Evolutionary conservation across 805 yeast species (phyloP).

Genomic region (Candida endomychidarum): DNA sequence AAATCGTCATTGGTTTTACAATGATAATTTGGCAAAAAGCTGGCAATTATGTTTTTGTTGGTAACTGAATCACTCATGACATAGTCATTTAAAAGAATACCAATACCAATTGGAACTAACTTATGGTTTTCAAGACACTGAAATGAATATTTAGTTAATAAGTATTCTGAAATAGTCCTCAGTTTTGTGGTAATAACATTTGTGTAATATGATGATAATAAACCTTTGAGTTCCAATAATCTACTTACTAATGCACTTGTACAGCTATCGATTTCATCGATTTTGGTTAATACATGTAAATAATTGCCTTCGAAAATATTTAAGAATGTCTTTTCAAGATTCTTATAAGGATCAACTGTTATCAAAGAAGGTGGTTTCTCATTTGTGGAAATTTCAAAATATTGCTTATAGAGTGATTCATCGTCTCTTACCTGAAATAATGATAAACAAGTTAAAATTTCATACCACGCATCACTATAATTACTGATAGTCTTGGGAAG

Average conservation of each 20-base stretch:
- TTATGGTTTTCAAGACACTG: constrained; percentile 52
- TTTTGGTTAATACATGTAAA: constrained; percentile 54
- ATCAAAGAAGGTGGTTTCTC: constrained; percentile 32
- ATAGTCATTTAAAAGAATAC: constrained; percentile 47
- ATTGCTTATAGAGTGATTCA: constrained; percentile 29
- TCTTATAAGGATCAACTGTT: constrained; percentile 25
- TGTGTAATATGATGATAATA: constrained; percentile 42
- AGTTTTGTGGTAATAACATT: constrained; percentile 11
- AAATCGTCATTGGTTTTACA: constrained; percentile 70
- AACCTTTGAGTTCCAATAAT: constrained; percentile 63
- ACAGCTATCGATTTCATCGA: constrained; percentile 60
- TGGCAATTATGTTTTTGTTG: constrained; percentile 44
- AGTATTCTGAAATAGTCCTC: constrained; percentile 52
- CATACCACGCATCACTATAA: constrained; percentile 66
- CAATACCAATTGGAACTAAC: constrained; percentile 68
- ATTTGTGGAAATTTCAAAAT: constrained; percentile 30
- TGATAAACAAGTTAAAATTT: constrained; percentile 54
- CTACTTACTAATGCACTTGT: constrained; percentile 65
- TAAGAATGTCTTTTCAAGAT: constrained; percentile 44
- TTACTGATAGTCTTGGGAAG: constrained; percentile 49
- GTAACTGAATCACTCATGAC: constrained; percentile 42
- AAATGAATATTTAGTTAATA: constrained; percentile 55
- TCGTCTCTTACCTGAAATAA: constrained; percentile 58
- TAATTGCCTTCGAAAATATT: constrained; percentile 57
- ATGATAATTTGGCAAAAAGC: constrained; percentile 58